phyloP scores from a whole-genome alignment of 176 grass and related monocot genomes.

The Pontederia paniculata region DNA sequence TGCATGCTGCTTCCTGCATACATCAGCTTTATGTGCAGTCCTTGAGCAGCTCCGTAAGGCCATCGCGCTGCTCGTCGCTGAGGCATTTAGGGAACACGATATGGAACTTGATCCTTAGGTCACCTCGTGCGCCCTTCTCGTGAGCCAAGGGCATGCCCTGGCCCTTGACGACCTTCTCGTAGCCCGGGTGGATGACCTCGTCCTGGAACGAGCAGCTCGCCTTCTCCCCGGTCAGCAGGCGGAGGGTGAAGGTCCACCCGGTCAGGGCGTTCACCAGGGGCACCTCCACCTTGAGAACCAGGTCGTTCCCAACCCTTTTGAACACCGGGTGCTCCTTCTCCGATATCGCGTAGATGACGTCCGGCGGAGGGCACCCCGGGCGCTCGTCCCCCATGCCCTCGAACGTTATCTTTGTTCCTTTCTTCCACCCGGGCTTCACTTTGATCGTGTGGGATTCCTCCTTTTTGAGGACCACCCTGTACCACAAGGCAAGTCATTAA shows the following conservation, averaged over 20 bases:
- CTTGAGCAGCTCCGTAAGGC: constrained; percentile 47
- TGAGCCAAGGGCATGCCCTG: constrained; percentile 63
- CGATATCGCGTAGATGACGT: constrained; percentile 45
- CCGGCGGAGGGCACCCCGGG: constrained; percentile 49
- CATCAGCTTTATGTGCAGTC: constrained; percentile 36
- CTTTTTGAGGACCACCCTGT: constrained; percentile 64
- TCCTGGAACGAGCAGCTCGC: constrained; percentile 67
- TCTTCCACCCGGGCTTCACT: constrained; percentile 79
- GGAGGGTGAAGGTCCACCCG: constrained; percentile 72
- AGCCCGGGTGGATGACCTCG: constrained; percentile 54
- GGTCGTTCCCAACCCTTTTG: constrained; percentile 66
- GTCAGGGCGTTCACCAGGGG: constrained; percentile 66
- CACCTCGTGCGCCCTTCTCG: constrained; percentile 45
- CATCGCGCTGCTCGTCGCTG: constrained; percentile 42
- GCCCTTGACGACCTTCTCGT: constrained; percentile 63
- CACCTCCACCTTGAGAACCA: constrained; percentile 82
- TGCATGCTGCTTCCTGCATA: too few relatives aligned
- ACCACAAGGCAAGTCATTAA: background rate
- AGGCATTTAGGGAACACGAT: constrained; percentile 63
- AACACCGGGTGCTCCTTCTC: constrained; percentile 74
- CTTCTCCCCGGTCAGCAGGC: constrained; percentile 56
- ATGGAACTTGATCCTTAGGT: constrained; percentile 56
- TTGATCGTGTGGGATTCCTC: constrained; percentile 49
- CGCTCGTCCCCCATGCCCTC: constrained; percentile 70
- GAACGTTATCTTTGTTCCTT: constrained; percentile 52